Conservation (phyloP, 1,284 basidiomycete species). For the Lentinula novae-zelandiae region DNA sequence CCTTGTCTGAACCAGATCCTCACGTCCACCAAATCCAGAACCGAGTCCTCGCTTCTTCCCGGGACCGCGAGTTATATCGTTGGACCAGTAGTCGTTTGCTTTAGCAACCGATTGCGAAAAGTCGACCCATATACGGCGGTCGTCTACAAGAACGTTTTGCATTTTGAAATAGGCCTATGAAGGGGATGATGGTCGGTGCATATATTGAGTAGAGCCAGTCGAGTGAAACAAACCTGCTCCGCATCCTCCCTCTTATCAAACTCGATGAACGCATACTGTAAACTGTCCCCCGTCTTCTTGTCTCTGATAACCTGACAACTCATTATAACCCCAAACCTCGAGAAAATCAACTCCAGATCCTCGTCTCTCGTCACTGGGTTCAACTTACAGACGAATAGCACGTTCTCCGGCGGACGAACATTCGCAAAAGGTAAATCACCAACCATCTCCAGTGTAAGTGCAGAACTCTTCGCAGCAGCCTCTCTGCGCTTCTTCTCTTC, state of each 20-base stretch:
- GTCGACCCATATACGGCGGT: slow-evolving; percentile 98
- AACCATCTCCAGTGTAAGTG: slow-evolving; percentile 98
- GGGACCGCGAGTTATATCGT: slow-evolving; percentile 58
- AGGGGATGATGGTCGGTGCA: slow-evolving; percentile 9
- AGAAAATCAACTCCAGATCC: slow-evolving; percentile 97
- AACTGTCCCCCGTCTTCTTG: slow-evolving; percentile 91
- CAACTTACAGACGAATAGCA: slow-evolving; percentile 97
- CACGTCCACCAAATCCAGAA: slow-evolving; percentile 68
- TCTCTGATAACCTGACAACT: slow-evolving; percentile 97
- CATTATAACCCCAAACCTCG: slow-evolving; percentile 91
- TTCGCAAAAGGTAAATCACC: slow-evolving; percentile 98
- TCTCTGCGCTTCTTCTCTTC: slow-evolving; percentile 76
- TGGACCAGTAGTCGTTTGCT: slow-evolving; percentile 70
- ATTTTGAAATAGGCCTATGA: slow-evolving; percentile 95
- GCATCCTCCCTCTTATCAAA: slow-evolving; percentile 92
- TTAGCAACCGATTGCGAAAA: slow-evolving; percentile 93
- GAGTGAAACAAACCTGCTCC: slow-evolving; percentile 65
- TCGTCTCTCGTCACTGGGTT: slow-evolving; percentile 95
- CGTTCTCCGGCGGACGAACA: slow-evolving; percentile 96
- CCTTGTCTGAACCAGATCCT: slow-evolving; percentile 67
- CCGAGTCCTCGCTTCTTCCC: slow-evolving; percentile 22
- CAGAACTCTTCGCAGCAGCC: slow-evolving; percentile 88
- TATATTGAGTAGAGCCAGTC: no score
- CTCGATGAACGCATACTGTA: slow-evolving; percentile 99
- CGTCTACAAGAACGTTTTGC: slow-evolving; percentile 99